Evolutionary conservation across 768 basidiomycete genomes (phyloP), one percentile per base, ranked within the genome.

Genomic region (Erythrobasidium yunnanense): DNA sequence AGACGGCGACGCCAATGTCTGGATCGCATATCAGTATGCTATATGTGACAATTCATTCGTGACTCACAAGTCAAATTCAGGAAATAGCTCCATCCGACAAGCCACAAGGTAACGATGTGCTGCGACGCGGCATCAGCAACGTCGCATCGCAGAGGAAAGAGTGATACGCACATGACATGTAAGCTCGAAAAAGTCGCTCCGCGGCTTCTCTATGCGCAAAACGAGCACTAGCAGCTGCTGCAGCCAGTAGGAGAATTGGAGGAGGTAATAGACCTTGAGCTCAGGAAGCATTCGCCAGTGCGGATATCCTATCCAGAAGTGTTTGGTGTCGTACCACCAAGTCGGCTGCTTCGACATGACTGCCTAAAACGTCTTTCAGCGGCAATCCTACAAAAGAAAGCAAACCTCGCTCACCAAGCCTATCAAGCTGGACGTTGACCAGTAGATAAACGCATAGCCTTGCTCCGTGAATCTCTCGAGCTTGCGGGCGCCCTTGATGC

Each of bases 41-140:
- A 18, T 23, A 63, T 49, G 29, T 17, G 25, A 46, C 15, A 11
- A 38, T 6, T 30, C 13, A 7, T 29, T 13, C 30, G 8, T 33
- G 54, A 18, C 60, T 30, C 32, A 63, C 62, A 45, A 7, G 62
- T 69, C 18, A 68, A 52, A 35, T 69, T 47, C n/a, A 69, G 53
- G 2, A 23, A n/a, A 30, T 69, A 79, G 68, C 75, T 76, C 78
- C 78, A 95, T 84, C 90, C 85, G 35, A 97, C 82, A 25, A 97
- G 81, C 90, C 91, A 99, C 13, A 97, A 80, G 0, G 95, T 96
- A 55, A 97, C 89, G 46, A 91, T 71, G 74, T 99, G 95, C 78
- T 78, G 55, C 23, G 27, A 47, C 35, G 22, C 35, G 8, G 33
- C 18, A 15, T 47, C 27, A 47, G 29, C 27, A 29, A 20, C 18